Evolutionary conservation across 2,329 filamentous ascomycete species (phyloP), one percentile per base, ranked within the genome.

Genomic region (Xylariaceae sp.): DNA sequence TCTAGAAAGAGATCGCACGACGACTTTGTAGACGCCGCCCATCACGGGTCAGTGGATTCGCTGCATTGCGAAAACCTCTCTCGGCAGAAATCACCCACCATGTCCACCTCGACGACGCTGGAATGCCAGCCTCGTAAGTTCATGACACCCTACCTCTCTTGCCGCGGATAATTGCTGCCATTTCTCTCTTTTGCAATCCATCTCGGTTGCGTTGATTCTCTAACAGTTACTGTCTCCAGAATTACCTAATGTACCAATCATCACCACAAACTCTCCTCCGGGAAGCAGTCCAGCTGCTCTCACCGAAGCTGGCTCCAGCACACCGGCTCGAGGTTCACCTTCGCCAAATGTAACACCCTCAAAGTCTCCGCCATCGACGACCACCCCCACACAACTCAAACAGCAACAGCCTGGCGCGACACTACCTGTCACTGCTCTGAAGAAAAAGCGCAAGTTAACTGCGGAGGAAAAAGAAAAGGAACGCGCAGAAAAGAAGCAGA

Each of bases 1-100:
- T 68, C 70, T 41, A 72, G 74, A 45, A 82, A 82, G 66, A 70
- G 78, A 53, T 75, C 69, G 35, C 77, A 80, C 58, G 72, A 77
- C 33, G 75, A 80, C 26, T 81, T 73, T 55, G 60, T 73, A 2
- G 71, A 67, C 20, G 41, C 55, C 8, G 11, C 40, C 30, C 33
- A 3, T 29, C 16, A 43, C 35, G 16, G 35, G 23, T 42, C 61
- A 8, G 67, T 74, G 20, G 56, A 68, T 18, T 46, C 65, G 13
- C 30, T 55, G n/a, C 35, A 57, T 23, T 52, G 52, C 8, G 58
- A 67, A 57, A 59, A 62, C 49, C 11, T 58, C 42, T 23, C 40
- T 43, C 23, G 45, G 42, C 50, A 50, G 16, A 65, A 66, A 40
- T 41, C 57, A 30, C 41, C 57, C 23, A 55, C 40, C 15, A 57